Conservation (phyloP, 176 grass and related monocot species). For the Olyra latifolia region DNA sequence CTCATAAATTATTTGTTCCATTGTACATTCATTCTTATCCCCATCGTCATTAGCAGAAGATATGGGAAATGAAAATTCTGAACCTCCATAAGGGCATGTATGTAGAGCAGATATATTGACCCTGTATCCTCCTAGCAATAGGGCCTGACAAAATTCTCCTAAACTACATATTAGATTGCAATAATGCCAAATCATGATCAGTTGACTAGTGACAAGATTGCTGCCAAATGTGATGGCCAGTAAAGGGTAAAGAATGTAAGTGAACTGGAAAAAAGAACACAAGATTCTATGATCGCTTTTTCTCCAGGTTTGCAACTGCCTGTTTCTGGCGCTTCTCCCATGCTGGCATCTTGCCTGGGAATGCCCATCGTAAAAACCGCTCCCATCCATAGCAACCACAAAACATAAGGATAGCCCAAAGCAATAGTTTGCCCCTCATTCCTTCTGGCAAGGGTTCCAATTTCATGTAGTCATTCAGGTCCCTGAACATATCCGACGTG, state of each 20-base stretch:
- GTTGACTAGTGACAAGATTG: slow-evolving; percentile 23
- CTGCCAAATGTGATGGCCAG: slow-evolving; percentile 16
- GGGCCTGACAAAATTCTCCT: slow-evolving; percentile 51
- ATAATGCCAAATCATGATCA: slow-evolving; percentile 35
- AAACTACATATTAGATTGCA: slow-evolving; percentile 50
- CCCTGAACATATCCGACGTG: slow-evolving; percentile 90
- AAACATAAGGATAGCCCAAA: slow-evolving; percentile 90
- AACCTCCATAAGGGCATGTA: not conserved
- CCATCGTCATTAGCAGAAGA: slow-evolving; percentile 30
- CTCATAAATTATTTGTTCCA: not conserved
- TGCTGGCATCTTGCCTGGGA: slow-evolving; percentile 85
- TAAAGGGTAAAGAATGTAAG: slow-evolving; percentile 27
- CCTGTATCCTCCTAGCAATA: slow-evolving; percentile 35
- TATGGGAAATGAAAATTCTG: slow-evolving; percentile 18
- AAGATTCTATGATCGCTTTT: slow-evolving; percentile 60
- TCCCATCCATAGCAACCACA: slow-evolving; percentile 93
- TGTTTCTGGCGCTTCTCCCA: slow-evolving; percentile 88
- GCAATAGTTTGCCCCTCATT: slow-evolving; percentile 84
- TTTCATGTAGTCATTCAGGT: slow-evolving; percentile 87
- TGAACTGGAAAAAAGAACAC: slow-evolving; percentile 5
- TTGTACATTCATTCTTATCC: not conserved
- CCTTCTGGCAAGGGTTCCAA: slow-evolving; percentile 75
- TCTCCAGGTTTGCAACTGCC: slow-evolving; percentile 59
- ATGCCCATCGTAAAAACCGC: slow-evolving; percentile 72
- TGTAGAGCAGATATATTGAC: slow-evolving; percentile 2